phyloP scores from a whole-genome alignment of 495 filamentous ascomycete species.

The Neurospora sp. region DNA sequence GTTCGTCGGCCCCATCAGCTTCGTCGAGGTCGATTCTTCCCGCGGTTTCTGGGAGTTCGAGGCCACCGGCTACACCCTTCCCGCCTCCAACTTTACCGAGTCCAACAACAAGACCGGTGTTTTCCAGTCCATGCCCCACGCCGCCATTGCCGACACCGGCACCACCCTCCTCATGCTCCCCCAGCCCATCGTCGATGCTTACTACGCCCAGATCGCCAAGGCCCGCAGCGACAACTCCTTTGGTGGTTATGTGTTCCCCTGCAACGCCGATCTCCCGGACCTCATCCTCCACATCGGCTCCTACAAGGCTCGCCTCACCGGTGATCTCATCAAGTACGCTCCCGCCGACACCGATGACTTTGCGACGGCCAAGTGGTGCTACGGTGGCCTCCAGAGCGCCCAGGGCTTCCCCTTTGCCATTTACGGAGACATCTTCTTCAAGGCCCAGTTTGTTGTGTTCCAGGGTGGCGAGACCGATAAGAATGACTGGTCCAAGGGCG shows the following conservation, averaged over 20 bases:
- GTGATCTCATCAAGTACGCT: constrained; percentile 51
- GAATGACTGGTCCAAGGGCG: background rate
- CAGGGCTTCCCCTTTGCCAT: constrained; percentile 57
- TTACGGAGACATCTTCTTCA: constrained; percentile 77
- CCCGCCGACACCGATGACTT: constrained; percentile 30
- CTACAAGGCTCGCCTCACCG: constrained; percentile 47
- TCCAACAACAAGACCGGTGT: constrained; percentile 33
- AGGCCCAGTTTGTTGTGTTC: constrained; percentile 74
- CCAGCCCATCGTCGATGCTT: constrained; percentile 45
- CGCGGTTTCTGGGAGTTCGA: constrained; percentile 70
- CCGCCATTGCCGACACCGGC: constrained; percentile 51
- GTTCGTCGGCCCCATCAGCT: constrained; percentile 53
- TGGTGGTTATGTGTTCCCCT: constrained; percentile 43
- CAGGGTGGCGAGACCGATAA: constrained; percentile 39
- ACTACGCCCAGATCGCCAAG: constrained; percentile 56
- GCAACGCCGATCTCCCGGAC: constrained; percentile 25
- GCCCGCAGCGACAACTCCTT: constrained; percentile 35
- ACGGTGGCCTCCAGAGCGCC: constrained; percentile 57
- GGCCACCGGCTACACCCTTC: constrained; percentile 50
- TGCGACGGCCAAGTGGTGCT: constrained; percentile 43
- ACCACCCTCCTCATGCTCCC: constrained; percentile 66
- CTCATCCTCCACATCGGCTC: constrained; percentile 49
- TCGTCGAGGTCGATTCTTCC: constrained; percentile 46
- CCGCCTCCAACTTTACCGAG: constrained; percentile 15
- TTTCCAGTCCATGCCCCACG: constrained; percentile 44